phyloP scores from a whole-genome alignment of 139 green algal species.

The Zygnema circumcarinatum region DNA sequence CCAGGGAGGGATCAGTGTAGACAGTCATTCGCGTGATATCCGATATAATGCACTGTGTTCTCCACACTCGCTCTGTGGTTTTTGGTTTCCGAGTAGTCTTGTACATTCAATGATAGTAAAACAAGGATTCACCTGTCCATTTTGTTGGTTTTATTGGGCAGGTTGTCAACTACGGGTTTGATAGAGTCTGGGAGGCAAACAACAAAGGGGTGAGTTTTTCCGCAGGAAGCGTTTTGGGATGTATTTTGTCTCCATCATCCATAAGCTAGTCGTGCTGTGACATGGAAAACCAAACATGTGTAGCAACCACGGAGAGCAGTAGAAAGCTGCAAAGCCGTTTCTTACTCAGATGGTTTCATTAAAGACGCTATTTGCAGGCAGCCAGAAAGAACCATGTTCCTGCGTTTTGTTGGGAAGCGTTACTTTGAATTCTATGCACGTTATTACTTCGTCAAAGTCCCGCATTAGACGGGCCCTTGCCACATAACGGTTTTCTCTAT shows the following conservation, averaged over 20 bases:
- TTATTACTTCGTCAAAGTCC: too few species aligned
- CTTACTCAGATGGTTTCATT: background rate
- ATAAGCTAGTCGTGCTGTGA: too few species aligned
- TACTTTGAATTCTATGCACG: background rate
- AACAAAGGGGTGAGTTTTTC: slow-evolving; percentile 23
- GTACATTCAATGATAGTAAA: background rate
- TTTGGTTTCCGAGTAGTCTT: background rate
- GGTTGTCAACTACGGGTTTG: slow-evolving; percentile 9
- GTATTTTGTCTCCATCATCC: background rate
- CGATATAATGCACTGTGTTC: background rate
- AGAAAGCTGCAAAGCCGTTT: background rate
- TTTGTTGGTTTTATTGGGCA: background rate
- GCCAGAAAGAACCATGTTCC: too few species aligned
- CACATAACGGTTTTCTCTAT: too few species aligned
- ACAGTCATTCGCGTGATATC: too few species aligned
- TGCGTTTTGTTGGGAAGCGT: background rate
- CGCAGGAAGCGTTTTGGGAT: background rate
- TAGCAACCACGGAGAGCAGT: background rate
- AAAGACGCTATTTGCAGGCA: too few species aligned
- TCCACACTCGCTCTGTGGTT: background rate
- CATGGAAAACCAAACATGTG: background rate
- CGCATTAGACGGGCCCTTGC: too few species aligned
- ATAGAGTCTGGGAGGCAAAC: slow-evolving; percentile 2
- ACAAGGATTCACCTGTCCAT: background rate
- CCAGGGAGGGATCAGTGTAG: too few species aligned